phyloP scores from a whole-genome alignment of 2,329 filamentous ascomycete genomes.

The Juglanconis oblonga region DNA sequence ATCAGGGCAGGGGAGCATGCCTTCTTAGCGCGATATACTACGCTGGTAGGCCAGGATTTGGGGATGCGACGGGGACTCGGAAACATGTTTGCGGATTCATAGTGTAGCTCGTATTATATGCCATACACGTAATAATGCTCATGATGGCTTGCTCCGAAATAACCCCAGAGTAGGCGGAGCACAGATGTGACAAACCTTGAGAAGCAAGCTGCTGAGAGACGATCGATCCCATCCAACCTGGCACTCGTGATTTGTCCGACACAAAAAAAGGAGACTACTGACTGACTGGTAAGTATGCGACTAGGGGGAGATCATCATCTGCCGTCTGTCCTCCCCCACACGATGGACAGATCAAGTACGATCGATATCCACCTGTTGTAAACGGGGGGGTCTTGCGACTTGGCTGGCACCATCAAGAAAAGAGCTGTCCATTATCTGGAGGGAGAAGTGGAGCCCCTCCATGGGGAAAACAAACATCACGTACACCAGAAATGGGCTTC shows the following conservation, averaged over 20 bases:
- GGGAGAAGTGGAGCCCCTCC: not conserved
- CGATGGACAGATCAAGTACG: not conserved
- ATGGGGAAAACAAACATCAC: not conserved
- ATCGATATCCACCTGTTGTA: not conserved
- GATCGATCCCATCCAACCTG: no score
- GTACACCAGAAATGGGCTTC: not conserved
- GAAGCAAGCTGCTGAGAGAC: no score
- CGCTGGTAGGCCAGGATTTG: constrained; percentile 11
- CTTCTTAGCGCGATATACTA: constrained; percentile 8
- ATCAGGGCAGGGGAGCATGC: constrained; percentile 8
- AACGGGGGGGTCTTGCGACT: not conserved
- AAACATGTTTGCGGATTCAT: not conserved
- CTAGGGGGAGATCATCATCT: no score
- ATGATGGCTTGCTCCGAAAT: no score
- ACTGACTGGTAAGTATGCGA: no score
- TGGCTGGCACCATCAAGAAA: not conserved
- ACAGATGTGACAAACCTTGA: no score
- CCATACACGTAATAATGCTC: no score
- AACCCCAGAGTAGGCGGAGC: no score
- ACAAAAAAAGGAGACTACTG: no score
- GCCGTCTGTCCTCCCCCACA: not conserved
- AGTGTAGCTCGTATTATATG: not conserved
- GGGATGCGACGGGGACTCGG: not conserved
- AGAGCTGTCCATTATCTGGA: not conserved
- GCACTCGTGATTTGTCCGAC: no score